These are phyloP conservation scores for Spatholobus suberectus DNA, from an alignment of 306 rosid genomes.

Conservation along the genomic window DNA sequence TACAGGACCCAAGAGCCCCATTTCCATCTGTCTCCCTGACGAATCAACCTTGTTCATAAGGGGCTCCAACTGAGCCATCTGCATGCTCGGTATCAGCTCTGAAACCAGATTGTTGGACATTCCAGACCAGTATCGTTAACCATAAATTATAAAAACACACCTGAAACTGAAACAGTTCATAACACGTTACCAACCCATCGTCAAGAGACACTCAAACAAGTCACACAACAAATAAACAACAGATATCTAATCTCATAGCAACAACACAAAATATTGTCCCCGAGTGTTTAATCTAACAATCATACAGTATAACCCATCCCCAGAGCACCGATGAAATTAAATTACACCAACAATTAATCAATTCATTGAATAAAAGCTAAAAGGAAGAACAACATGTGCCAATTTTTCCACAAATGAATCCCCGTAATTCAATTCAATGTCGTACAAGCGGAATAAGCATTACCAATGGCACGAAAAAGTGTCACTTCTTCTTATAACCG, in stretches of 20 bases:
- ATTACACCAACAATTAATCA: neutral
- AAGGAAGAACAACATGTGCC: neutral
- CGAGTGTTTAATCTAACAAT: neutral
- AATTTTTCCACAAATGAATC: neutral
- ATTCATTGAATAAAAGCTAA: conserved; percentile 2
- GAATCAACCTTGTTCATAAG: conserved; percentile 56
- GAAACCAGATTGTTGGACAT: conserved; percentile 72
- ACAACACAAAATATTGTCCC: neutral
- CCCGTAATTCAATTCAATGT: neutral
- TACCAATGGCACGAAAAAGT: neutral
- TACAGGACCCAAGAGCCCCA: conserved; percentile 58
- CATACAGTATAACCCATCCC: neutral
- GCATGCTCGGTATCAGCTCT: conserved; percentile 60
- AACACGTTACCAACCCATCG: conserved; percentile 13
- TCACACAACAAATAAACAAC: neutral
- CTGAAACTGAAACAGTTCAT: conserved; percentile 42
- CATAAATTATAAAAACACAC: conserved; percentile 23
- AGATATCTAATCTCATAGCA: neutral
- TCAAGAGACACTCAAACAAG: conserved; percentile 5
- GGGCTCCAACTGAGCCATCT: conserved; percentile 69
- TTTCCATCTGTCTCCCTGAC: conserved; percentile 57
- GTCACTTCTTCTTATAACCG: neutral
- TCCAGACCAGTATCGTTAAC: conserved; percentile 39
- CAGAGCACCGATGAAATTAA: conserved; percentile 9
- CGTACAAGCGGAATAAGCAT: neutral